Conservation (phyloP, 805 yeast genomes). For the Suhomyces xylopsoci region DNA sequence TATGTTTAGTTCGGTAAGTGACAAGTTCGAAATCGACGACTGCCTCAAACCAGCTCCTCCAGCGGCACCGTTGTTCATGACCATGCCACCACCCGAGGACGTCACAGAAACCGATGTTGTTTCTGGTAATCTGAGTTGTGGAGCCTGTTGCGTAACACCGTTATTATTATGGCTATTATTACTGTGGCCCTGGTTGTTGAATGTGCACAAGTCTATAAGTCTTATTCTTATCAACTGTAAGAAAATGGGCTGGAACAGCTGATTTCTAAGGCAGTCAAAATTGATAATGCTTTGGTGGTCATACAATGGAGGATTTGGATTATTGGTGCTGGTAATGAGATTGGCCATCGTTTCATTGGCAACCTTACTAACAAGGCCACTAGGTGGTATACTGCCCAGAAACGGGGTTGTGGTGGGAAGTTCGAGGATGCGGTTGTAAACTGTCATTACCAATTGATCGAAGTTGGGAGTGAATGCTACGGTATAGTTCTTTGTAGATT, state of each 20-base stretch:
- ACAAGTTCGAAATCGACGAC: slow-evolving; percentile 40
- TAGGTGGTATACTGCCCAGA: slow-evolving; percentile 41
- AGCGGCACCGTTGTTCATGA: slow-evolving; percentile 7
- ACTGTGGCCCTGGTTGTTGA: slow-evolving; percentile 11
- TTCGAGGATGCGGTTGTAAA: slow-evolving; percentile 33
- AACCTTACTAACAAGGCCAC: slow-evolving; percentile 43
- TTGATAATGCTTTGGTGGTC: slow-evolving; percentile 34
- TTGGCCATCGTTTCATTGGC: slow-evolving; percentile 38
- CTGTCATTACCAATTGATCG: slow-evolving; percentile 34
- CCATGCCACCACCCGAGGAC: slow-evolving; percentile 10
- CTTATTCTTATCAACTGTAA: slow-evolving; percentile 42
- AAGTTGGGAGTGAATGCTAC: slow-evolving; percentile 33
- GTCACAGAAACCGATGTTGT: slow-evolving; percentile 23
- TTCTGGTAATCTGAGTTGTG: slow-evolving; percentile 16
- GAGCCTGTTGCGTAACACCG: slow-evolving; percentile 1
- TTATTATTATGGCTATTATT: background rate
- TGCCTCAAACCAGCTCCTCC: slow-evolving; percentile 22
- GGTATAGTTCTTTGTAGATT: slow-evolving; percentile 28
- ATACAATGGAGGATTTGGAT: slow-evolving; percentile 19
- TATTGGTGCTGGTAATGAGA: slow-evolving; percentile 17
- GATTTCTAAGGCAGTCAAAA: slow-evolving; percentile 30
- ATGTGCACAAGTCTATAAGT: slow-evolving; percentile 37
- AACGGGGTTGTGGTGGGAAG: slow-evolving; percentile 47
- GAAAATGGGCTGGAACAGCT: slow-evolving; percentile 35
- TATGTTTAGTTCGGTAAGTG: slow-evolving; percentile 39